A percentile compares a stretch with the other conserved stretches of the same genome.
Evolutionary conservation across 108 stramenopile species (phyloP).

Genomic region (Skeletonema costatum): DNA sequence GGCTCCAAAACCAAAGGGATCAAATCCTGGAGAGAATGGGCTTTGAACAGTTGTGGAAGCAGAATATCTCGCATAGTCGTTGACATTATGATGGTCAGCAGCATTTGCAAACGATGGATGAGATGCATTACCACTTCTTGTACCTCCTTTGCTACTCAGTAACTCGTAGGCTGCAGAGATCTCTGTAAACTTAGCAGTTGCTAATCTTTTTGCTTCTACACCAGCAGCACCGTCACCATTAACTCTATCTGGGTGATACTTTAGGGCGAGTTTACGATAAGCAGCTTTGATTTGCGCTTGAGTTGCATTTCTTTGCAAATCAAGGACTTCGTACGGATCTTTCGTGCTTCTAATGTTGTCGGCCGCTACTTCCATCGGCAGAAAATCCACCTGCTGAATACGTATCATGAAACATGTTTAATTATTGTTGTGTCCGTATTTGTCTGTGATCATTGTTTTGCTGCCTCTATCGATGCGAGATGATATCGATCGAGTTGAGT

Average conservation of each 20-base stretch:
- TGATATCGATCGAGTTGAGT: not conserved
- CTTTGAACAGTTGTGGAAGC: conserved; percentile 2
- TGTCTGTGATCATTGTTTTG: not conserved
- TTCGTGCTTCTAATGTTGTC: not conserved
- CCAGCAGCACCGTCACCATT: conserved; percentile 34
- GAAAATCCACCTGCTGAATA: not conserved
- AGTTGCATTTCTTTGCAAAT: conserved; percentile 47
- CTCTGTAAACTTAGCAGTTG: conserved; percentile 29
- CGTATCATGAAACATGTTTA: not conserved
- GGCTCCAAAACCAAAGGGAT: conserved; percentile 19
- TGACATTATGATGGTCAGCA: not conserved
- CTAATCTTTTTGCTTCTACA: conserved; percentile 20
- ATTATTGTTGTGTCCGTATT: not conserved
- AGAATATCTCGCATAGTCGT: not conserved
- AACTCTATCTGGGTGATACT: conserved; percentile 75
- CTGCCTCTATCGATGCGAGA: not conserved
- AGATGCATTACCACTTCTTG: conserved; percentile 8
- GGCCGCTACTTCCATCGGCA: not conserved
- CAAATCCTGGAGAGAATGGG: conserved; percentile 16
- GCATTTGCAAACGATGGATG: conserved; percentile 30
- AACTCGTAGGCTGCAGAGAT: conserved; percentile 39
- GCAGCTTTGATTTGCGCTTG: conserved; percentile 68
- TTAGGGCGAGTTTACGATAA: conserved; percentile 65
- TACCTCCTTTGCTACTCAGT: conserved; percentile 3
- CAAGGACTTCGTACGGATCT: conserved; percentile 38